Evolutionary conservation across 805 yeast species (phyloP).

Genomic region (Candida nitratophila): DNA sequence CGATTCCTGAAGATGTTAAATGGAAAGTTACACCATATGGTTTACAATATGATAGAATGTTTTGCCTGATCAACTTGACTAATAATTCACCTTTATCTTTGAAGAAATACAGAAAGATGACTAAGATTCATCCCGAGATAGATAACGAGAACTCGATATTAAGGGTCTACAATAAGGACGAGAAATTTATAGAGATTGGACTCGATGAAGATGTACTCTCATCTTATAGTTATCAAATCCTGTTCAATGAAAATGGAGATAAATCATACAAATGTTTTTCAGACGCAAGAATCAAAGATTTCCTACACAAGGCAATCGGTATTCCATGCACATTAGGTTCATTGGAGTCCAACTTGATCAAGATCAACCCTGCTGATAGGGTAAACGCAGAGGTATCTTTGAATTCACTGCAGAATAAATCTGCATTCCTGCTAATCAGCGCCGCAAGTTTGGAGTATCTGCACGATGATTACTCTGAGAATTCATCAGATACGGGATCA

Average conservation of each 20-base stretch:
- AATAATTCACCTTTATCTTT: constrained; percentile 23
- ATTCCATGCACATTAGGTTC: constrained; percentile 30
- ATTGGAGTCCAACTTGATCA: background rate
- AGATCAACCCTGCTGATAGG: background rate
- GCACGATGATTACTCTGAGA: background rate
- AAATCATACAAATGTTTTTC: constrained; percentile 7
- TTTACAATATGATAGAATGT: constrained; percentile 32
- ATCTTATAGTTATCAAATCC: background rate
- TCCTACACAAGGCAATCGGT: constrained; percentile 24
- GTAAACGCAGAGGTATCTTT: background rate
- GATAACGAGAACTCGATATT: constrained; percentile 8
- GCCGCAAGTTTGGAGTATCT: constrained; percentile 2
- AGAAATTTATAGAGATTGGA: constrained; percentile 1
- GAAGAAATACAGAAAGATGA: constrained; percentile 29
- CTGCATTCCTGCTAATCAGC: constrained; percentile 32
- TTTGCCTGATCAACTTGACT: constrained; percentile 26
- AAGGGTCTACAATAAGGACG: constrained; percentile 5
- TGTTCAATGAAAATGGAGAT: background rate
- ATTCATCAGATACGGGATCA: constrained; percentile 7
- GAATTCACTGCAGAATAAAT: constrained; percentile 24
- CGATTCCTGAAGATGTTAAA: constrained; percentile 13
- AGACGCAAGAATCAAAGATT: constrained; percentile 16
- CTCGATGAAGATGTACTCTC: background rate
- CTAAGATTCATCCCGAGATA: constrained; percentile 25
- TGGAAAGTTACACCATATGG: constrained; percentile 28